Evolutionary conservation across 2,329 filamentous ascomycete genomes (phyloP).

Genomic region (Clonostachys sp.): DNA sequence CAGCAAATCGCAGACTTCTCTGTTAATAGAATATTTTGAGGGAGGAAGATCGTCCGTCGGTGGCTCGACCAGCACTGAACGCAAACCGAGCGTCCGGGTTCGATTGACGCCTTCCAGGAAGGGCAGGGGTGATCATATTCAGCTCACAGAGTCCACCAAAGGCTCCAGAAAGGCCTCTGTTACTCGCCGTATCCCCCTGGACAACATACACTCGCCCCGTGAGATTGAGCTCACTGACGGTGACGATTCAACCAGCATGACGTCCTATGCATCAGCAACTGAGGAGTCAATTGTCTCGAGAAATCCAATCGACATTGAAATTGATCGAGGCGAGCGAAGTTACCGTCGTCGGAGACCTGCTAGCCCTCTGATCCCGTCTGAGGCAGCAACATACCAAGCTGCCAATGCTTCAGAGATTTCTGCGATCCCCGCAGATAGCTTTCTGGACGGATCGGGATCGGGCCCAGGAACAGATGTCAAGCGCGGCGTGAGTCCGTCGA

Average conservation of each 20-base stretch:
- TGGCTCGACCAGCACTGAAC: slow-evolving; percentile 50
- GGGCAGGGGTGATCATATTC: slow-evolving; percentile 68
- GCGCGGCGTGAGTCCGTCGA: slow-evolving; percentile 35
- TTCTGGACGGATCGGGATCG: slow-evolving; percentile 46
- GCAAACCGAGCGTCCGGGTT: slow-evolving; percentile 76
- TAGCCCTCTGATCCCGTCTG: slow-evolving; percentile 62
- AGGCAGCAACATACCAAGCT: slow-evolving; percentile 52
- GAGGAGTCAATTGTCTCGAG: slow-evolving; percentile 74
- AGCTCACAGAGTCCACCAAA: slow-evolving; percentile 79
- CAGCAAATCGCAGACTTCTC: slow-evolving; percentile 75
- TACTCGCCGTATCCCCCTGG: slow-evolving; percentile 48
- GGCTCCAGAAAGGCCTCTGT: slow-evolving; percentile 64
- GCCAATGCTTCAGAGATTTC: slow-evolving; percentile 81
- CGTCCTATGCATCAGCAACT: slow-evolving; percentile 72
- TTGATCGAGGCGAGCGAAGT: slow-evolving; percentile 59
- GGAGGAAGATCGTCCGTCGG: slow-evolving; percentile 55
- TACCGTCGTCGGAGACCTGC: slow-evolving; percentile 46
- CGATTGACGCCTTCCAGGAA: slow-evolving; percentile 76
- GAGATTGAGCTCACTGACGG: slow-evolving; percentile 21
- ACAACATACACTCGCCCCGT: slow-evolving; percentile 12
- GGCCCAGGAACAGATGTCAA: slow-evolving; percentile 34
- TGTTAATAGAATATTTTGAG: slow-evolving; percentile 95
- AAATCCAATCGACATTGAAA: slow-evolving; percentile 85
- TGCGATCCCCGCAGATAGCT: slow-evolving; percentile 60
- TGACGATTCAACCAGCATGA: slow-evolving; percentile 63